Conservation (phyloP, 768 basidiomycete genomes). For the Mycena vulgaris region DNA sequence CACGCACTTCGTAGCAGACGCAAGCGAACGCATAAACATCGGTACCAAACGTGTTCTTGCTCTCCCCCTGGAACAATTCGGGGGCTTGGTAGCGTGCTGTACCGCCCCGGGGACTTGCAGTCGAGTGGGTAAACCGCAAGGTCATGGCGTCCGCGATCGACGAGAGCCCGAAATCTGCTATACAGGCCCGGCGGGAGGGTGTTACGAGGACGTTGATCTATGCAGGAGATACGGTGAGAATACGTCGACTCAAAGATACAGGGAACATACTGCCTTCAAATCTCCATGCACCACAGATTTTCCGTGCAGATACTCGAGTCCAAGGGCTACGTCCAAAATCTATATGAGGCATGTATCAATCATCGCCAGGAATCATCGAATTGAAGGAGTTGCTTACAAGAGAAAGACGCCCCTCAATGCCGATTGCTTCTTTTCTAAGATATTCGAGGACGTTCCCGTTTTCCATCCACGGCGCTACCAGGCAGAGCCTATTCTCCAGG, state of each 20-base stretch:
- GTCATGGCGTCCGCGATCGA: slow-evolving; percentile 43
- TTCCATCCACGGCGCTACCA: slow-evolving; percentile 50
- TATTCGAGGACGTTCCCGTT: slow-evolving; percentile 43
- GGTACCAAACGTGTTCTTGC: slow-evolving; percentile 33
- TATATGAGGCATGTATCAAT: not conserved
- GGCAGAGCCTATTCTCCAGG: slow-evolving; percentile 34
- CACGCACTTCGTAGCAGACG: slow-evolving; percentile 54
- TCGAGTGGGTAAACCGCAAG: slow-evolving; percentile 38
- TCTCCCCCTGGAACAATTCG: slow-evolving; percentile 49
- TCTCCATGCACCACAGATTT: too few relatives aligned
- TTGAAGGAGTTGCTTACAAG: slow-evolving; percentile 1
- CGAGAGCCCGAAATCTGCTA: too few relatives aligned
- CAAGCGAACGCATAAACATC: slow-evolving; percentile 62
- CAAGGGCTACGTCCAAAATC: slow-evolving; percentile 34
- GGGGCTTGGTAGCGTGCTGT: slow-evolving; percentile 55
- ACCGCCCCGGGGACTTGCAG: slow-evolving; percentile 42
- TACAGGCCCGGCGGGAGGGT: too few relatives aligned
- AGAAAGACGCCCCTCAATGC: not conserved
- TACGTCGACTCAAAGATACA: slow-evolving; percentile 28
- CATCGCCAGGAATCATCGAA: not conserved
- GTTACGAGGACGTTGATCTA: slow-evolving; percentile 66
- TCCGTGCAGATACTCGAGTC: slow-evolving; percentile 11
- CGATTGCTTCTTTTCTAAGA: slow-evolving; percentile 3
- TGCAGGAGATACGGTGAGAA: not conserved
- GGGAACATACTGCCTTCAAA: too few relatives aligned